phyloP scores from a whole-genome alignment of 2,329 filamentous ascomycete genomes.

The Keithomyces neogunnii region DNA sequence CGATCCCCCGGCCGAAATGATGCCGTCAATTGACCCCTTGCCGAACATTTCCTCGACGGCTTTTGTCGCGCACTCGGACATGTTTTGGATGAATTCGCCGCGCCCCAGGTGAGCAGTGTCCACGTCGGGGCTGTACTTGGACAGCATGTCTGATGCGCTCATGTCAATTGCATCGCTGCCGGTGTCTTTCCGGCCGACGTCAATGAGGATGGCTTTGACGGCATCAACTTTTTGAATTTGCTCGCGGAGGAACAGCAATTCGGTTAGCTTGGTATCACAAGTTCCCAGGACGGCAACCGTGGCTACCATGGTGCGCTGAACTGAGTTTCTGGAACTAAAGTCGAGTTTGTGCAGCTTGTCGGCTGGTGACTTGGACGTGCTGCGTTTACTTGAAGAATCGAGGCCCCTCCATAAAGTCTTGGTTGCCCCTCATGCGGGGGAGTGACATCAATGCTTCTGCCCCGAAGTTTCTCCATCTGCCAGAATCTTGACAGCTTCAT shows the following conservation, averaged over 20 bases:
- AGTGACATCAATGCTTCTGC: too few species aligned
- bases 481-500: too few species aligned
- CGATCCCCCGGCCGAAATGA: constrained; percentile 54
- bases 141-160: constrained; percentile 32
- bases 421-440: too few species aligned
- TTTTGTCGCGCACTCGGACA: constrained; percentile 38
- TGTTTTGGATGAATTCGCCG: constrained; percentile 46
- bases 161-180: constrained; percentile 38
- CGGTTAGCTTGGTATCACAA: constrained; percentile 55
- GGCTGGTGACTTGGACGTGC: too few species aligned
- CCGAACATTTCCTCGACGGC: constrained; percentile 31
- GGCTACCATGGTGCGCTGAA: constrained; percentile 9
- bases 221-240: constrained; percentile 26
- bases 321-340: too few species aligned
- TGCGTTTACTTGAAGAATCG: too few species aligned
- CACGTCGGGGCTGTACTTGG: constrained; percentile 19
- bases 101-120: constrained; percentile 34
- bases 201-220: constrained; percentile 18
- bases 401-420: too few species aligned
- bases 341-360: too few species aligned
- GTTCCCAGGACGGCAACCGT: constrained; percentile 51
- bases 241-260: constrained; percentile 45
- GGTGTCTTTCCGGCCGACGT: constrained; percentile 38
- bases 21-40: constrained; percentile 37
- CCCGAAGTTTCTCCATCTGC: too few species aligned